These are phyloP conservation scores for Fusarium sp. DNA, from an alignment of 2,329 filamentous ascomycete species.

Conservation along the genomic window DNA sequence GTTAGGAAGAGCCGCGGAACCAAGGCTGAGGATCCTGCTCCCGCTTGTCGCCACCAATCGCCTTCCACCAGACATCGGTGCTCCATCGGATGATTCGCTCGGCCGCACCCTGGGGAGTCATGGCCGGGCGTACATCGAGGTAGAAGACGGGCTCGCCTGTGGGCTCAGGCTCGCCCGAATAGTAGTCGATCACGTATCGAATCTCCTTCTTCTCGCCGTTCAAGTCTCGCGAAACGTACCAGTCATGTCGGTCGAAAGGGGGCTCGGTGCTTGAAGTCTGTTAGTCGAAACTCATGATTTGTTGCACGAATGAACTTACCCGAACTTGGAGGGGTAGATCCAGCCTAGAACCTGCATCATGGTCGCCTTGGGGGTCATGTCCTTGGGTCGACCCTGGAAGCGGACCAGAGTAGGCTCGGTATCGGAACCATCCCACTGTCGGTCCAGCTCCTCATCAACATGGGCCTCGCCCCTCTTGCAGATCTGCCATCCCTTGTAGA, in stretches of 20 bases:
- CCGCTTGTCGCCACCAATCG: constrained; percentile 79
- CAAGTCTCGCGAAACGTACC: constrained; percentile 86
- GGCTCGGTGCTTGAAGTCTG: constrained; percentile 75
- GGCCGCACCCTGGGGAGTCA: constrained; percentile 84
- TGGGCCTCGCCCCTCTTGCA: constrained; percentile 83
- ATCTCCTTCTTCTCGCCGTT: constrained; percentile 82
- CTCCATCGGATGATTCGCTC: constrained; percentile 92
- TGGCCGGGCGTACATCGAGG: constrained; percentile 91
- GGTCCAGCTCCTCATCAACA: constrained; percentile 59
- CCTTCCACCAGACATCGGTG: constrained; percentile 94
- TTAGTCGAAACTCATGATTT: constrained; percentile 31
- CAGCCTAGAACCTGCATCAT: constrained; percentile 86
- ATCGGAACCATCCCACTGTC: constrained; percentile 68
- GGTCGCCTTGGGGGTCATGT: constrained; percentile 91
- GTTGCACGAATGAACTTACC: constrained; percentile 63
- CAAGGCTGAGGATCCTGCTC: constrained; percentile 60
- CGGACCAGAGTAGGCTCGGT: constrained; percentile 81
- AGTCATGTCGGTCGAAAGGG: constrained; percentile 97
- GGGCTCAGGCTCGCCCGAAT: constrained; percentile 85
- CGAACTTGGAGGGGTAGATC: constrained; percentile 85
- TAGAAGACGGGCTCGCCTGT: constrained; percentile 95
- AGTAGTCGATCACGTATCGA: constrained; percentile 98
- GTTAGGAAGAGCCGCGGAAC: constrained; percentile 47
- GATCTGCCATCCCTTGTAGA: constrained; percentile 80
- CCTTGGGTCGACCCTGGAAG: constrained; percentile 91